These are phyloP conservation scores for Areca catechu DNA, from an alignment of 176 grass and related monocot species.

Conservation along the genomic window DNA sequence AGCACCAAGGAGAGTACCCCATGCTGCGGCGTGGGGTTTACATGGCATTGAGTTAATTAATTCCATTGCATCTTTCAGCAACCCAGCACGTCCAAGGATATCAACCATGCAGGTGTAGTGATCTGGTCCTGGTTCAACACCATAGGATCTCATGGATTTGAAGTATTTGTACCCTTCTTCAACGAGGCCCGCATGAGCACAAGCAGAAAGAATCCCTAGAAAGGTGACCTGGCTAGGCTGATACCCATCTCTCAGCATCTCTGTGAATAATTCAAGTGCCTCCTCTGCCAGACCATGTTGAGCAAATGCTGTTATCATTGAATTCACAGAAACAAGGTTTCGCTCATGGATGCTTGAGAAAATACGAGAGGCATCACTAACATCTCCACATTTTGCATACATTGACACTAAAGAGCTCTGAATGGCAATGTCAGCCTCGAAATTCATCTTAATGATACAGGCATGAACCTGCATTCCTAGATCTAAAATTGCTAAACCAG, in stretches of 20 bases:
- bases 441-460: constrained; percentile 38
- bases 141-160: constrained; percentile 39
- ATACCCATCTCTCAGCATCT: constrained; percentile 35
- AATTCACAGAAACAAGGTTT: constrained; percentile 39
- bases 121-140: constrained; percentile 38
- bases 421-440: constrained; percentile 34
- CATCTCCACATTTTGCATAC: constrained; percentile 64
- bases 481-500: constrained; percentile 26
- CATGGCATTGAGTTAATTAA: constrained; percentile 46
- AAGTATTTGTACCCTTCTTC: constrained; percentile 55
- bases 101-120: too few species aligned
- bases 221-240: constrained; percentile 54
- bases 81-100: constrained; percentile 50
- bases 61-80: constrained; percentile 42
- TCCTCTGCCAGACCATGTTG: constrained; percentile 52
- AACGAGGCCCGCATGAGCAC: constrained; percentile 45
- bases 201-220: constrained; percentile 49
- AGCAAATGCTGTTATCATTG: constrained; percentile 56
- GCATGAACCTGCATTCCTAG: constrained; percentile 64
- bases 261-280: constrained; percentile 37
- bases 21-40: constrained; percentile 38
- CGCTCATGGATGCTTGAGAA: constrained; percentile 35
- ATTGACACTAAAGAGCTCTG: constrained; percentile 57
- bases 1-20: constrained; percentile 44
- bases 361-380: constrained; percentile 36